Conservation (phyloP, 1,284 basidiomycete genomes). For the Ceratobasidium sp. region DNA sequence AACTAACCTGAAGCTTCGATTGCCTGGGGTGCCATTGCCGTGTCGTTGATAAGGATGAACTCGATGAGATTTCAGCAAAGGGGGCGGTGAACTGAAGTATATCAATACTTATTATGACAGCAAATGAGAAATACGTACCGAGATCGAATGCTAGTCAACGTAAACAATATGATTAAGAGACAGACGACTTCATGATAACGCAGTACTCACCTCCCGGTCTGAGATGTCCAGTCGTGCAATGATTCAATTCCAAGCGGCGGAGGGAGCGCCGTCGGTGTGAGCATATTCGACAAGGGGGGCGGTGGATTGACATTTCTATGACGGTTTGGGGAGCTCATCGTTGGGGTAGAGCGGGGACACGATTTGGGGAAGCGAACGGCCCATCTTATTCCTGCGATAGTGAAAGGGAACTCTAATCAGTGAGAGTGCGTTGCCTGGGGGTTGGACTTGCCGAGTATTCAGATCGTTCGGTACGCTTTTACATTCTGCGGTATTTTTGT, state of each 20-base stretch:
- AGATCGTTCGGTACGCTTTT: not conserved
- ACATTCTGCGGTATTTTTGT: not conserved
- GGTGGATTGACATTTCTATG: not conserved
- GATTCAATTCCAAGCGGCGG: not conserved
- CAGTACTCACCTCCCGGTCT: not conserved
- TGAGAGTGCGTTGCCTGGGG: not conserved
- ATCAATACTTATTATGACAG: no score
- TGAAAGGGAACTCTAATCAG: not conserved
- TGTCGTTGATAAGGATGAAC: not conserved
- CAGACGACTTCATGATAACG: not conserved
- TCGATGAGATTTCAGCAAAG: not conserved
- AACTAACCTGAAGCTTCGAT: not conserved
- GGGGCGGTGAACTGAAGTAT: not conserved
- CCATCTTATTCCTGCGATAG: not conserved
- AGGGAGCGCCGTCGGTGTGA: not conserved
- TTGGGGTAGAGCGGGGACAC: not conserved
- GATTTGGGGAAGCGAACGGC: not conserved
- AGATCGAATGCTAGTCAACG: not conserved
- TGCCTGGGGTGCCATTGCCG: not conserved
- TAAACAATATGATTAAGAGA: not conserved
- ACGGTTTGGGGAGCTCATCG: not conserved
- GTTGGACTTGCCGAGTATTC: not conserved
- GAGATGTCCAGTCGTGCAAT: not conserved
- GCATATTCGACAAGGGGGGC: not conserved
- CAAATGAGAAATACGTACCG: not conserved